Base-by-base conservation (phyloP, 352 stramenopile species). In the Pythium guiyangense region DNA sequence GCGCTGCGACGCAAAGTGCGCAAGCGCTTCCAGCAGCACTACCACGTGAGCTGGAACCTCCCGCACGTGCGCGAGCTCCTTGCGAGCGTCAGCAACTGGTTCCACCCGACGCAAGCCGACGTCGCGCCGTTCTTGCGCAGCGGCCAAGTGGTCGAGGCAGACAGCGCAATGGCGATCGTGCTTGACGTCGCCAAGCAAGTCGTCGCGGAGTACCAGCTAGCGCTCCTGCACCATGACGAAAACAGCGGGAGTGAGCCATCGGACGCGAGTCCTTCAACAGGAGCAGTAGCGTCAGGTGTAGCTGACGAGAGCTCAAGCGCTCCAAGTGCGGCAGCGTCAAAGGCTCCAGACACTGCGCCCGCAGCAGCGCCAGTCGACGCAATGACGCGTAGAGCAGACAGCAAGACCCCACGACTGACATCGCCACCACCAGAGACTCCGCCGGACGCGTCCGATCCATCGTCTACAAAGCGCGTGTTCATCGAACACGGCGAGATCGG, bases 1-100 rank as follows among this genome's bases (percentile, higher is more conserved):
- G 44, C 18, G 17, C 57, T 77, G 39, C 65, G 64, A 12, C 64
- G 27, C 40, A 77, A 76, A 51, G 60, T 88, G 25, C 69, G 77
- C 20, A 71, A 74, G 22, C 74, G 83, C 10, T 81, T 91, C 31
- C 83, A 91, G 53, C 80, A 93, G 59, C 74, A 85, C 29, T 93
- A 93, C 55, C 66, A 61, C 34, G 57, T 75, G 6, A 73, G 52
- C 34, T 93, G 80, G 80, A 90, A 86, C 49, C 49, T 90, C 14
- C 83, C 83, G 1, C 77, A 75, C 25, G 57, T 88, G 22, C 77
- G 77, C 22, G 73, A 90, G 62, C 64, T 86, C 2, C 58, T 93
- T 10, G 73, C 74, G 9, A 59, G 71, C 35, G 69, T 51, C n/a
- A 90, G 76, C 51, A 86, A 93, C 51, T 86, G 73, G 73, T 90